Evolutionary conservation across 768 basidiomycete species (phyloP), one percentile per base, ranked within the genome.

Genomic region (Calvatia gigantea): DNA sequence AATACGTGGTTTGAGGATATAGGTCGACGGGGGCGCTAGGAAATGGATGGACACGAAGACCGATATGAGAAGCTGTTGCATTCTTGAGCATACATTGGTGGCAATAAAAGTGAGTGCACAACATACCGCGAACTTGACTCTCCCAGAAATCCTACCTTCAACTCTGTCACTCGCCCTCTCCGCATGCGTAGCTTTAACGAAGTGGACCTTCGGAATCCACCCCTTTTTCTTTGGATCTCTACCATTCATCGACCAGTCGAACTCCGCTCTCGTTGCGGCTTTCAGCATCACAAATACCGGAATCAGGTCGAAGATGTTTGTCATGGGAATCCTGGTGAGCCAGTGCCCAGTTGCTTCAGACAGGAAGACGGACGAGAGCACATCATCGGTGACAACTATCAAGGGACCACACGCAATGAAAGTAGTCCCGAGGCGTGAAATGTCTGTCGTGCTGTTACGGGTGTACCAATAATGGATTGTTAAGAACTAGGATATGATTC

Each of bases 401-500:
- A 60, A 29, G 11, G n/a, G n/a, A n/a, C n/a, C n/a, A n/a, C n/a
- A n/a, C n/a, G 64, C 65, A 0, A 67, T 15, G 2, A 71, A 57
- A 17, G 59, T 25, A 2, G 59, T 65, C 14, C 69, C 69, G 0
- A 57, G n/a, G 11, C 64, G 60, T 21, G 69, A 71, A 50, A 75
- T 68, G 1, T 66, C 67, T 12, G 66, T 64, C 1, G 69, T 73
- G 0, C 72, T 68, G 27, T 56, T 63, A 15, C 69, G 65, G 0
- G 68, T 67, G 51, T 62, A 72, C 71, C 72, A 74, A 49, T 74
- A 74, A 44, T 64, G 53, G 44, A 65, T 35, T 7, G 63, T 53
- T 2, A 72, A 53, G 17, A 62, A 2, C 7, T 41, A 38, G 4
- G 41, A 29, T 15, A 61, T 3, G 12, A 51, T 15, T 21, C 41